phyloP scores from a whole-genome alignment of 768 basidiomycete genomes.

The Hygrocybe coccinea region DNA sequence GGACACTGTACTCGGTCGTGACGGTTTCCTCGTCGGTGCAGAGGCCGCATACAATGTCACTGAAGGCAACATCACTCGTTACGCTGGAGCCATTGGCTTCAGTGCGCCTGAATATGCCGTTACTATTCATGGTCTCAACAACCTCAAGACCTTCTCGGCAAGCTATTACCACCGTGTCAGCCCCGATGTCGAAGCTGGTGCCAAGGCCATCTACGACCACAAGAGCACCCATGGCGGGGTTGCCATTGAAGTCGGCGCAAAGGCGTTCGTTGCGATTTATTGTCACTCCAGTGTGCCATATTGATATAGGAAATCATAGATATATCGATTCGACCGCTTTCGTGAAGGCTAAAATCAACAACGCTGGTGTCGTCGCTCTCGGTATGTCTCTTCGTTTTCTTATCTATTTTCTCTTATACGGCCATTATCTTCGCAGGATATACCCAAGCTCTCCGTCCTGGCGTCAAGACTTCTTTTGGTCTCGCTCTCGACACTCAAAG shows the following conservation, averaged over 20 bases:
- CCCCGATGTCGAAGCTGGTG: slow-evolving; percentile 88
- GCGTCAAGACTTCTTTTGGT: slow-evolving; percentile 90
- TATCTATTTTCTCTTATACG: background rate
- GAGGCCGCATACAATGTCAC: slow-evolving; percentile 97
- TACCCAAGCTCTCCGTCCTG: slow-evolving; percentile 90
- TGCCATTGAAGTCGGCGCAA: slow-evolving; percentile 90
- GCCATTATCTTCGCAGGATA: slow-evolving; percentile 48
- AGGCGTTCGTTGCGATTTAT: slow-evolving; percentile 59
- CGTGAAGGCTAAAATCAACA: slow-evolving; percentile 99
- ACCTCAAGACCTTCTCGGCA: slow-evolving; percentile 88
- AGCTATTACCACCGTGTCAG: slow-evolving; percentile 98
- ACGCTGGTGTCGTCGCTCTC: slow-evolving; percentile 83
- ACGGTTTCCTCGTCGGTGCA: slow-evolving; percentile 94
- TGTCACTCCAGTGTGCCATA: background rate
- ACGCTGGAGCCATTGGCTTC: slow-evolving; percentile 89
- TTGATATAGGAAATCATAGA: slow-evolving; percentile 30
- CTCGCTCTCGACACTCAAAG: slow-evolving; percentile 93
- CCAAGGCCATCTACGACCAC: slow-evolving; percentile 94
- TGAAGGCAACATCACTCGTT: slow-evolving; percentile 86
- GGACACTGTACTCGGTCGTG: slow-evolving; percentile 91
- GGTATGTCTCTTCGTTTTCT: slow-evolving; percentile 37
- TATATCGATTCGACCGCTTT: slow-evolving; percentile 86
- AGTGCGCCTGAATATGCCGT: slow-evolving; percentile 95
- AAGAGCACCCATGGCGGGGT: slow-evolving; percentile 85
- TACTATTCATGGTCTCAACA: slow-evolving; percentile 91